phyloP scores from a whole-genome alignment of 148 eudicot genomes.

The Polygonum maritimum region DNA sequence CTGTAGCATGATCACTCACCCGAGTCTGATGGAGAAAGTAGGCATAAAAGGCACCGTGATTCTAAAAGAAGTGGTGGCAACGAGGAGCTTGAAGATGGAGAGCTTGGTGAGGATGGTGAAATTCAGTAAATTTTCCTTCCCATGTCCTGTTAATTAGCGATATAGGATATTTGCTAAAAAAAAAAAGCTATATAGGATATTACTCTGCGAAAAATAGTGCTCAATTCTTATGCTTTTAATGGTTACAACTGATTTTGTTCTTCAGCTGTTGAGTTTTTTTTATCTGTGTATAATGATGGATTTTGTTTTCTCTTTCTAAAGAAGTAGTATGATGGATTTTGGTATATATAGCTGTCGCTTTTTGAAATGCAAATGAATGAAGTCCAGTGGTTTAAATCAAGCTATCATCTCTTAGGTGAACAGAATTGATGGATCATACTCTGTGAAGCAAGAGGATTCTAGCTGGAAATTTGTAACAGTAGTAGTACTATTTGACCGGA shows the following conservation, averaged over 20 bases:
- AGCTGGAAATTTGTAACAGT: not conserved
- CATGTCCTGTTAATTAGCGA: not conserved
- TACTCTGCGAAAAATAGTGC: not conserved
- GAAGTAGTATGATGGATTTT: not conserved
- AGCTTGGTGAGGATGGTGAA: constrained; percentile 94
- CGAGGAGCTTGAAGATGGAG: constrained; percentile 98
- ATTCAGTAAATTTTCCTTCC: constrained; percentile 25
- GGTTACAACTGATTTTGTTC: not conserved
- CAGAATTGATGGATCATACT: not conserved
- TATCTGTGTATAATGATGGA: not conserved
- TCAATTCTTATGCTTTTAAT: not conserved
- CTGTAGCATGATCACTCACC: constrained; percentile 83
- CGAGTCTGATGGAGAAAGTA: constrained; percentile 85
- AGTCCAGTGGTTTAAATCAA: not conserved
- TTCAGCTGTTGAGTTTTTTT: not conserved
- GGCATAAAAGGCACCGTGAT: constrained; percentile 62
- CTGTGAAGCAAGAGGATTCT: not conserved
- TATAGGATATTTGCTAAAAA: not conserved
- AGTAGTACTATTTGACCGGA: too few relatives aligned
- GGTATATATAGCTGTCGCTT: not conserved
- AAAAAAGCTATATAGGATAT: constrained; percentile 2
- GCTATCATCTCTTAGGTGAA: not conserved
- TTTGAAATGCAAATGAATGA: not conserved
- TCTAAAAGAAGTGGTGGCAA: constrained; percentile 51
- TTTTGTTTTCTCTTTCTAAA: not conserved